Percentiles rank a stretch among this genome's conserved stretches.
Evolutionary conservation across 495 filamentous ascomycete species (phyloP).

Genomic region (Acidiella bohemica): DNA sequence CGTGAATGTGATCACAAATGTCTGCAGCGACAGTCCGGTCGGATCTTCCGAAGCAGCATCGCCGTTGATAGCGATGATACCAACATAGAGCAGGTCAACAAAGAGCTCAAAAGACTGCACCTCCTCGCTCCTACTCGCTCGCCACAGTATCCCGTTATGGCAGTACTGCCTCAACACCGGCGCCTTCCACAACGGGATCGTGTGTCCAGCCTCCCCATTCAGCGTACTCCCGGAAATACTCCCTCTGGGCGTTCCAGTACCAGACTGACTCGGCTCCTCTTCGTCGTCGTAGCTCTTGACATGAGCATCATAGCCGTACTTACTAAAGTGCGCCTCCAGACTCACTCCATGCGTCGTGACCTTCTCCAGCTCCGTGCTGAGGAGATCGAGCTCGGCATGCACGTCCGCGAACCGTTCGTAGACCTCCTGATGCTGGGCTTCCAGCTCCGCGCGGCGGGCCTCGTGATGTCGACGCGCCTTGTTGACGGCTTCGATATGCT

Average conservation of each 20-base stretch:
- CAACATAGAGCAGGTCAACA: conserved; percentile 39
- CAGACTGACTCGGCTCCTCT: conserved; percentile 12
- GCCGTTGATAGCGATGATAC: conserved; percentile 49
- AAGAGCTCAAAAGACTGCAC: conserved; percentile 48
- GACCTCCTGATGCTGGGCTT: conserved; percentile 31
- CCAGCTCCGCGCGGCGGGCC: conserved; percentile 30
- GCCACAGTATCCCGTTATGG: conserved; percentile 47
- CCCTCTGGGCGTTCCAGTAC: conserved; percentile 2
- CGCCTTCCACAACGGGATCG: conserved; percentile 41
- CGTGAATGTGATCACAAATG: conserved; percentile 42
- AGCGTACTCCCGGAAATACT: conserved; percentile 16
- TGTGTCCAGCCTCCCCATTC: conserved; percentile 34
- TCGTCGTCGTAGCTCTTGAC: conserved; percentile 29
- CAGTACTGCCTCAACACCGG: conserved; percentile 48
- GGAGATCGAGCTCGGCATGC: conserved; percentile 33
- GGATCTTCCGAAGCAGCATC: conserved; percentile 40
- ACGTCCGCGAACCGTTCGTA: conserved; percentile 42
- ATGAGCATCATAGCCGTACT: conserved; percentile 45
- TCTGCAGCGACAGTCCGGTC: conserved; percentile 35
- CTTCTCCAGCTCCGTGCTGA: conserved; percentile 39
- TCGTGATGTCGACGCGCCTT: conserved; percentile 38
- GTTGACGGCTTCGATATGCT: conserved; percentile 39
- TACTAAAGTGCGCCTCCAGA: conserved; percentile 43
- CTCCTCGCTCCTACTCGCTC: conserved; percentile 37
- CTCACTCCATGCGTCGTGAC: conserved; percentile 38